Conservation (phyloP, 148 eudicot species). For the Vaccinium darrowii region DNA sequence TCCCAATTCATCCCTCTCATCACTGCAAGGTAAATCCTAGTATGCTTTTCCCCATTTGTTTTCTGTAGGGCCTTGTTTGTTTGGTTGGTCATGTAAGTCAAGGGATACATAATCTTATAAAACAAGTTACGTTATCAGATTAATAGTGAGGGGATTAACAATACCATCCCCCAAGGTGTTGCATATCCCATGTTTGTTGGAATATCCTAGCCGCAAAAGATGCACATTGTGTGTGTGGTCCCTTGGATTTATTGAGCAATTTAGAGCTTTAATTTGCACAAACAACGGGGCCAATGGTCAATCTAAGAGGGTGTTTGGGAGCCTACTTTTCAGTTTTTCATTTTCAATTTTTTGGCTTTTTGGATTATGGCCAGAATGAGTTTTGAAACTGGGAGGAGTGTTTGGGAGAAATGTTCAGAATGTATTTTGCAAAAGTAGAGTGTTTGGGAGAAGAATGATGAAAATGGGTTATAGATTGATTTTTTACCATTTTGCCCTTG, state of each 20-base stretch:
- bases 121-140: not conserved
- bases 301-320: not conserved
- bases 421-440: no score
- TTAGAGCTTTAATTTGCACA: not conserved
- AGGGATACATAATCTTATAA: not conserved
- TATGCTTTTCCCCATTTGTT: not conserved
- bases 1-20: slow-evolving; percentile 24
- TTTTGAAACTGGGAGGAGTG: no score
- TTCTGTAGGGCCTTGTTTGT: not conserved
- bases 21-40: slow-evolving; percentile 33
- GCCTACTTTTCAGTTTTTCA: no score
- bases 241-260: not conserved
- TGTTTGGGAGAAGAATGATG: no score
- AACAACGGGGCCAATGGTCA: not conserved
- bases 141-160: not conserved
- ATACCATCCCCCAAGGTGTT: not conserved
- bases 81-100: not conserved
- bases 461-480: no score
- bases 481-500: no score
- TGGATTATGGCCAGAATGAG: no score
- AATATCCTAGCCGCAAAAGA: not conserved
- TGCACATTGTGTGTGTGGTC: not conserved
- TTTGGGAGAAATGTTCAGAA: no score
- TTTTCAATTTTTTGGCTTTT: no score
- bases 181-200: not conserved